These are phyloP conservation scores for Pestalotiopsis sp. DNA, from an alignment of 2,329 filamentous ascomycete species.

Conservation along the genomic window DNA sequence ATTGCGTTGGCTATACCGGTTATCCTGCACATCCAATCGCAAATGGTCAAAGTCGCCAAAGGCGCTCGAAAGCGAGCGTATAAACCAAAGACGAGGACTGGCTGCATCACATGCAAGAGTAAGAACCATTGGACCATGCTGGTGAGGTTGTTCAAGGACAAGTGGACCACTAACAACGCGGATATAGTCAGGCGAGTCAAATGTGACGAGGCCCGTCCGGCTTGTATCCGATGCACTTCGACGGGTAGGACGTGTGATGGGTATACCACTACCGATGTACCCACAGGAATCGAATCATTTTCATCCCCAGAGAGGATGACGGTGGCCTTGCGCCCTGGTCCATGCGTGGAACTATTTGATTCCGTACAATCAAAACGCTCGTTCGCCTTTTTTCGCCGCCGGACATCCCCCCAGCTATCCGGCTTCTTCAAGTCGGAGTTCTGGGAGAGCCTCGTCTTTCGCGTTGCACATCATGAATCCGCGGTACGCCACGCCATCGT, in stretches of 20 bases:
- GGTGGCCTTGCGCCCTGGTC: background rate
- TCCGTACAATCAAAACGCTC: constrained; percentile 2
- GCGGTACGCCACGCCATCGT: constrained; percentile 13
- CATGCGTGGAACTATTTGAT: background rate
- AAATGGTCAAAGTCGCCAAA: constrained; percentile 15
- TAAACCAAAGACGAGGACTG: constrained; percentile 14
- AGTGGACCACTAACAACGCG: background rate
- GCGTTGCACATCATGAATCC: constrained; percentile 13
- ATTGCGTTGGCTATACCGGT: background rate
- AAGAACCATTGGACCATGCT: background rate
- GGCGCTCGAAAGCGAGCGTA: constrained; percentile 15
- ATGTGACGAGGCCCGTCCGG: constrained; percentile 15
- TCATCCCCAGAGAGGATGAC: background rate
- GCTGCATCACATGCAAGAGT: constrained; percentile 15
- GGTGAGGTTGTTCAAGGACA: background rate
- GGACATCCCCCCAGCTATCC: constrained; percentile 11
- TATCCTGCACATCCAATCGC: background rate
- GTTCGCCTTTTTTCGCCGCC: constrained; percentile 12
- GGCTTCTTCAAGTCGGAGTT: constrained; percentile 16
- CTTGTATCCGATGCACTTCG: constrained; percentile 13
- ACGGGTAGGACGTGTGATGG: constrained; percentile 11
- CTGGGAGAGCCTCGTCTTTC: constrained; percentile 14
- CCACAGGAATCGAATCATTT: background rate
- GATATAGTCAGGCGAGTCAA: constrained; percentile 14
- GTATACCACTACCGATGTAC: constrained; percentile 1